These are phyloP conservation scores for Russula olivacea DNA, from an alignment of 768 basidiomycete species.

Conservation along the genomic window DNA sequence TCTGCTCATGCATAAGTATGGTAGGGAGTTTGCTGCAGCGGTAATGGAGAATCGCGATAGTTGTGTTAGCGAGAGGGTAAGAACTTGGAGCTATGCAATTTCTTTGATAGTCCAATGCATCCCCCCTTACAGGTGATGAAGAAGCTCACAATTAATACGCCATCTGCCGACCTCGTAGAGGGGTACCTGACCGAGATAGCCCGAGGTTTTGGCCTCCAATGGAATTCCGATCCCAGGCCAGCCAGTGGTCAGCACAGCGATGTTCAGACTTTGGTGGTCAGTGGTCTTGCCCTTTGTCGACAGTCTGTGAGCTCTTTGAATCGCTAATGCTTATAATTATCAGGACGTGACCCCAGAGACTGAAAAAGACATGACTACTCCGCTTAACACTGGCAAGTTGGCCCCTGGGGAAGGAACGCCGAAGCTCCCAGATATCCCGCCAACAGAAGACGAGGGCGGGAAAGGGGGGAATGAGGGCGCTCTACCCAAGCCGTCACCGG, in stretches of 20 bases:
- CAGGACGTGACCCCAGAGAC: slow-evolving; percentile 2
- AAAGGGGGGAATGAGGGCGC: slow-evolving; percentile 28
- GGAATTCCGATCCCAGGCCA: slow-evolving; percentile 41
- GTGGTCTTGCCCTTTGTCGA: slow-evolving; percentile 13
- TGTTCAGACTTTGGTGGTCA: slow-evolving; percentile 36
- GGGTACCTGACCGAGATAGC: slow-evolving; percentile 88
- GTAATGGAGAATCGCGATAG: slow-evolving; percentile 80
- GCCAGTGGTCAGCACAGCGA: slow-evolving; percentile 28
- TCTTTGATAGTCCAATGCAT: background rate
- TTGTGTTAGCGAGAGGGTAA: slow-evolving; percentile 79
- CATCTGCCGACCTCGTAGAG: slow-evolving; percentile 70
- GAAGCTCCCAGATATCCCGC: slow-evolving; percentile 48
- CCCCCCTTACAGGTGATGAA: slow-evolving; percentile 51
- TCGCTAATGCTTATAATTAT: background rate
- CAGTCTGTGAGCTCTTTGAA: background rate
- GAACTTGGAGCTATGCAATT: slow-evolving; percentile 26
- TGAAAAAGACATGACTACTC: background rate
- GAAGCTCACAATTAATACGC: slow-evolving; percentile 67
- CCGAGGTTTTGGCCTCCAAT: slow-evolving; percentile 73
- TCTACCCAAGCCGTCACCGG: slow-evolving; percentile 35
- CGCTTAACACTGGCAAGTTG: background rate
- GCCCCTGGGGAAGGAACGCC: slow-evolving; percentile 30
- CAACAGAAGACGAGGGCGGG: slow-evolving; percentile 41
- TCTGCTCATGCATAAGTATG: slow-evolving; percentile 93
- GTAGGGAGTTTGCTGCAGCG: slow-evolving; percentile 80